Base-by-base conservation (phyloP, 2,329 filamentous ascomycete genomes). In the Fusarium oligoseptatum region DNA sequence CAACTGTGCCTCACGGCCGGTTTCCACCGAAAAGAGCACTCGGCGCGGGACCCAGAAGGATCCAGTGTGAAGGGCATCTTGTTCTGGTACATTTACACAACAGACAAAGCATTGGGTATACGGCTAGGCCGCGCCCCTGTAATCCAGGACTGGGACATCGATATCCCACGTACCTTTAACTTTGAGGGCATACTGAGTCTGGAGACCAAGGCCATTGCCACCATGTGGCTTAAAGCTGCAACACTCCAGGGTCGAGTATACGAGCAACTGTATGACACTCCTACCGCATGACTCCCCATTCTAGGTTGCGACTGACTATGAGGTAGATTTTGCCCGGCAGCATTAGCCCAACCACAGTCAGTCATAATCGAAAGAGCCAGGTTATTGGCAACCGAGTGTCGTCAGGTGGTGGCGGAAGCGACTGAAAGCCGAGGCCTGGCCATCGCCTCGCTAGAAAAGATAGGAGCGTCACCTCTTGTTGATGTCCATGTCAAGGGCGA, bases 1-100 rank as follows among this genome's bases (percentile, higher is more conserved):
- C 86, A 89, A 61, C 84, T 93, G 62, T 92, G 90, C 72, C 89
- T 91, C 75, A 88, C 88, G 0, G 86, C 92, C 5, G 91, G 91
- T 4, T 92, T 90, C 69, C 91, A 92, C 77, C 86, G 88, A 60
- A 76, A 79, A 14, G 73, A 76, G 6, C 73, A 76, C 20, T 60
- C 70, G 9, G 29, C 82, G 81, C 43, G 79, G 76, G 82, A 84
- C 58, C 71, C 82, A 9, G 76, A 78, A 10, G 78, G 74, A 27
- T 75, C 79, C 37, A 80, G 82, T 65, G 77, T 84, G 63, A 86
- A 85, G 72, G 78, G 81, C 3, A 80, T 84, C n/a, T 76, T 88
- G 27, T 88, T 88, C 71, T 88, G 86, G 86, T 82, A 85, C 37
- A 78, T 86, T 1, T 92, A 92, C 76, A 85, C 87, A 9, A 82